Evolutionary conservation across 164 flowering plant species (phyloP), one percentile per base, ranked within the genome.

Genomic region (Chloranthus sessilifolius): DNA sequence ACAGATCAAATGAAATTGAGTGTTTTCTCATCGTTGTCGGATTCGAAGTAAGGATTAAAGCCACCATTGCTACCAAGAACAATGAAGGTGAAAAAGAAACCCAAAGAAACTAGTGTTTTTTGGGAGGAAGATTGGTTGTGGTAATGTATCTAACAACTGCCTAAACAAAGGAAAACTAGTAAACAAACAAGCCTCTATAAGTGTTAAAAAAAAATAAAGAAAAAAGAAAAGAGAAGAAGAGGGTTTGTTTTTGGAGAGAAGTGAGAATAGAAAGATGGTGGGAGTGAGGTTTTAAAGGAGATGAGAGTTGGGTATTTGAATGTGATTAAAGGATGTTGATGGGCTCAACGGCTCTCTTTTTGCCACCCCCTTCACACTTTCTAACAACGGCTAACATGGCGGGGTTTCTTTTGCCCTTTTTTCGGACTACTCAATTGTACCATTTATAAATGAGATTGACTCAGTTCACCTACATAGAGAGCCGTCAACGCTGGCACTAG

Each of bases 281-380:
- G 50, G 68, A 38, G 47, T 49, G 59, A 34, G 63, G 48, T 39
- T 75, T 64, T 65, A 54, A 60, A 65, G 63, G 40, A 26, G 81
- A 76, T 73, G 76, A 59, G 73, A n/a, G n/a, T n/a, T n/a, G 47
- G 69, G 66, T 78, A 68, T 76, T 78, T 69, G 52, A 56, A 37
- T 49, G 44, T 40, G 52, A 41, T 52, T 47, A 19, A 34, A 24
- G n/a, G 19, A 22, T 26, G 35, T 17, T 30, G 20, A 48, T 38
- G 24, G 51, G 33, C 16, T 23, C 22, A 57, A 47, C 33, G 64
- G 80, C 81, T 71, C 82, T 77, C 87, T 79, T 79, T 80, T 57
- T 78, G 79, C 84, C 83, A 63, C 66, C 65, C 56, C 45, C 27
- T 43, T 54, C 71, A 59, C 59, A 35, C 62, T 53, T 63, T 43